Evolutionary conservation across 2,329 filamentous ascomycete genomes (phyloP), one percentile per base, ranked within the genome.

Genomic region (Stachybotrys echinatus): DNA sequence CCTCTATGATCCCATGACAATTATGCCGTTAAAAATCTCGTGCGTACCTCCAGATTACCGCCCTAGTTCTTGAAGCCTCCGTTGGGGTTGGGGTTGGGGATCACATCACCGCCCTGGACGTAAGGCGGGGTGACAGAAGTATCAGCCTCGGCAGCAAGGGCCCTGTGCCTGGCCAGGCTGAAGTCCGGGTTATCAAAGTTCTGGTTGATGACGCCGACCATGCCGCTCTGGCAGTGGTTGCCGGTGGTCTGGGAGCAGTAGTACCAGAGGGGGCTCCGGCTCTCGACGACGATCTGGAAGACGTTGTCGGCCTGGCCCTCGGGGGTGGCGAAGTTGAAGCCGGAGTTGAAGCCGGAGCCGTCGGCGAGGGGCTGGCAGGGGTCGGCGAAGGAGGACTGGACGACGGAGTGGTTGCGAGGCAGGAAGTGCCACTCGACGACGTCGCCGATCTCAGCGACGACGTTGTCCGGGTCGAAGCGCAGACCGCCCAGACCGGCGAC

Each of bases 401-500:
- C 69, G 40, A 81, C 66, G 18, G 71, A 72, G 70, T 81, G 79
- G 65, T 75, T 78, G 51, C 56, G 60, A 8, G 77, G 72, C 54
- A 72, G 73, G 69, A 76, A 82, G 58, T 77, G 74, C 68, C 74
- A 83, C 65, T 81, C 76, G 50, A 83, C 61, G 4, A 75, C 54
- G 52, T 79, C 75, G 51, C 77, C 79, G 7, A 72, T 50, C 12
- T 66, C 61, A 18, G 78, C 79, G 3, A 69, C 70, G 39, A 80
- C 65, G 54, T 71, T 74, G 53, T 74, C 67, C 2, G 80, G 80
- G 45, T 72, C 68, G 63, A 81, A 83, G 45, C 59, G 61, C 27
- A 81, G 69, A 42, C 71, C 71, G 22, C 63, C 67, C 5, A 65
- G 68, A 50, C 74, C 74, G 48, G 70, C 74, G n/a, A 71, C 66